Base-by-base conservation (phyloP, 176 grass and related monocot genomes). In the Oryza glaberrima region DNA sequence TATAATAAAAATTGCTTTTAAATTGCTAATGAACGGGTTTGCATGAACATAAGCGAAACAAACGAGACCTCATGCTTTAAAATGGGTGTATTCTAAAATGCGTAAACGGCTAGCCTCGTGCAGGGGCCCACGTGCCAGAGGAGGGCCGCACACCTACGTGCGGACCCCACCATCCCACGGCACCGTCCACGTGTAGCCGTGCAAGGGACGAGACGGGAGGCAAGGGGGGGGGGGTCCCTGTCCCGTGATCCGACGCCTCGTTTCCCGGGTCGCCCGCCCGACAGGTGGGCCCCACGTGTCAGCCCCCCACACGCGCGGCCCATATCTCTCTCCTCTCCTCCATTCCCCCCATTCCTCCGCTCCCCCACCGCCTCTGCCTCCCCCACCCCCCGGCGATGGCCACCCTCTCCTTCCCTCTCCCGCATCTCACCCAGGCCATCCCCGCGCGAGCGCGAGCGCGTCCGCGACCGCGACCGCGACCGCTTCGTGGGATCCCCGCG, bases 201-300 rank as follows among this genome's bases (percentile, higher is more conserved):
- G 56, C 56, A 22, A 61, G 7, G 5, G 9, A 40, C 19, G 56
- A 2, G 65, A 11, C 17, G 64, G 5, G 22, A 22, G 22, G 22
- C 22, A 22, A 22, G 22, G 22, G 22, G 22, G 22, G 22, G 22
- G 22, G n/a, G 19, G 56, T 8, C 17, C 82, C 15, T 76, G 14
- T 74, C 63, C 32, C 75, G 79, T 69, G 79, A 67, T 88, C 82
- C 73, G 45, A 70, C 81, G 72, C 77, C 85, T 76, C 72, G 3
- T 23, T 45, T 46, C 45, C 65, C 65, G 6, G 3, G 9, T 48
- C 36, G 56, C 44, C 8, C 78, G 45, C n/a, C 71, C 65, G 72
- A 85, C 70, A 85, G 7, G 69, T n/a, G 70, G 88, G 80, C 0
- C 85, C 58, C 56, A 36, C 44, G 52, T 84, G 72, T 86, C 89